Base-by-base conservation (phyloP, 2,329 filamentous ascomycete species). In the Beauveria sp. region DNA sequence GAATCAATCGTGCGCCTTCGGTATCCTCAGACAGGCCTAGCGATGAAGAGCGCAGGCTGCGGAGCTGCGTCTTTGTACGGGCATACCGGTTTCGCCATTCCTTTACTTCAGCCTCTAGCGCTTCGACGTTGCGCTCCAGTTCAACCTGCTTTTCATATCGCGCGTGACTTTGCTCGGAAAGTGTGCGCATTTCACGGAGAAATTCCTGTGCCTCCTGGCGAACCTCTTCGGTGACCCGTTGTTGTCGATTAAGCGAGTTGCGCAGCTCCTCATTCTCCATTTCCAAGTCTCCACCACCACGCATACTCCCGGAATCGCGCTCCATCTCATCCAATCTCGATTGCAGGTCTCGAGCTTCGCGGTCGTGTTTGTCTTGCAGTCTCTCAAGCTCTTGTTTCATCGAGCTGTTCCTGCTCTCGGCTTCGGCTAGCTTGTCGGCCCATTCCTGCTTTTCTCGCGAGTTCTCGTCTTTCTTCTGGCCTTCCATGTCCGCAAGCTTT, bases 31-130 rank as follows among this genome's bases (percentile, higher is more conserved):
- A 78, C 49, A 96, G 78, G 14, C 90, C 91, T 63, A 90, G 84
- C 0, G 92, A 95, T 0, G 91, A 91, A 6, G 90, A 87, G 57
- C 91, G 87, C 71, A 96, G 81, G 69, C 83, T 89, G 57, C 93
- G 86, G 54, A 96, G 79, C 73, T 97, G 93, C 2, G 93, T 90
- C 77, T 96, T 97, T 43, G 90, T 83, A 66, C 88, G 89, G 28
- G 92, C 89, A 70, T 97, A 98, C 51, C 93, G 89, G 67, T 88
- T 86, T 71, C 92, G 91, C 95, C 95, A 99, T 56, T 93, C 87
- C 60, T 89, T 88, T 52, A 96, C 86, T 71, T 98, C 92, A 24
- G 85, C 80, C 73, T 97, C 91, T 6, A 99, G 81, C 60, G 83
- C 80, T 61, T 89, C 82, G 38, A 97, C 87, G 51, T 89, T 89